phyloP scores from a whole-genome alignment of 2,329 filamentous ascomycete species.

The Dothiorella sarmentorum region DNA sequence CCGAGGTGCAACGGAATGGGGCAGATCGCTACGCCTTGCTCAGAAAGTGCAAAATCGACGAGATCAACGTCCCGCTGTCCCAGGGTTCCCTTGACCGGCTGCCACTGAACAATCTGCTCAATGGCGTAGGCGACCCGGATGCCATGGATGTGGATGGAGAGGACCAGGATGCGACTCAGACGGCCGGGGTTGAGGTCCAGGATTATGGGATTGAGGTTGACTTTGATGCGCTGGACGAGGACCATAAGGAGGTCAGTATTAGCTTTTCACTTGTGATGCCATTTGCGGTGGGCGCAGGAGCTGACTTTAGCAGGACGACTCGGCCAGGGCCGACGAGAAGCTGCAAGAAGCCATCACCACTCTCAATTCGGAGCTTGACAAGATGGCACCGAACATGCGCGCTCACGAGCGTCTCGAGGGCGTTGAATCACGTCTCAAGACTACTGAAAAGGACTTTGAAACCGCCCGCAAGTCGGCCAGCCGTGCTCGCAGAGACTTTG shows the following conservation, averaged over 20 bases:
- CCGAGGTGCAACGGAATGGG: slow-evolving; percentile 79
- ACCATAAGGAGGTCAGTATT: slow-evolving; percentile 62
- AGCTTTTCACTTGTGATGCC: background rate
- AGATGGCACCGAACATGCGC: slow-evolving; percentile 94
- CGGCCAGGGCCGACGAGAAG: slow-evolving; percentile 67
- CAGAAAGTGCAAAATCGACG: slow-evolving; percentile 87
- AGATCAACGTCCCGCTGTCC: slow-evolving; percentile 78
- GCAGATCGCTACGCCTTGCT: slow-evolving; percentile 80
- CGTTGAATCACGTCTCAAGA: slow-evolving; percentile 76
- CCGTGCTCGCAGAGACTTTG: slow-evolving; percentile 77
- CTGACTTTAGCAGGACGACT: slow-evolving; percentile 55
- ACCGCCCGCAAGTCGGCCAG: slow-evolving; percentile 72
- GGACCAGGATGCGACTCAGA: slow-evolving; percentile 51
- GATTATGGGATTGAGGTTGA: slow-evolving; percentile 91
- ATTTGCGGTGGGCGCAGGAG: background rate
- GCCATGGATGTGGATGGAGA: slow-evolving; percentile 90
- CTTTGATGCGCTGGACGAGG: slow-evolving; percentile 77
- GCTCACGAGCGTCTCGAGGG: slow-evolving; percentile 87
- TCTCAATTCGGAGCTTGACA: slow-evolving; percentile 78
- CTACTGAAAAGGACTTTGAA: slow-evolving; percentile 86
- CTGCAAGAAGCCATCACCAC: slow-evolving; percentile 74
- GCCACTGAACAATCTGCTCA: slow-evolving; percentile 79
- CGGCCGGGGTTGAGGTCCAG: slow-evolving; percentile 59
- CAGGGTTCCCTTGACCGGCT: slow-evolving; percentile 77
- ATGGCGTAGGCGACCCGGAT: slow-evolving; percentile 62